Conservation (phyloP, 139 green algal genomes). For the Chlamydomonas schloesseri region DNA sequence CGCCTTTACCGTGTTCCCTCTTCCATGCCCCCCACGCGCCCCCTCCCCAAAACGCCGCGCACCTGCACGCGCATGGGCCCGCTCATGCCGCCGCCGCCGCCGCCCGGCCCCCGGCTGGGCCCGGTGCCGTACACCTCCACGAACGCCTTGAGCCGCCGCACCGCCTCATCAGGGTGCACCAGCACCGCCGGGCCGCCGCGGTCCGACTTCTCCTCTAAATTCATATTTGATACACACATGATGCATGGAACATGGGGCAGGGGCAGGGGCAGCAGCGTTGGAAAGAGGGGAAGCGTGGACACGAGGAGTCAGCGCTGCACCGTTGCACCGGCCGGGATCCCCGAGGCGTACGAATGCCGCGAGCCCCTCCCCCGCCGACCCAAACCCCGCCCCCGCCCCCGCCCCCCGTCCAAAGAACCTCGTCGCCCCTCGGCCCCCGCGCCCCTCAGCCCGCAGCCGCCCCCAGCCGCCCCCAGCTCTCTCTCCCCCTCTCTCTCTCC, state of each 20-base stretch:
- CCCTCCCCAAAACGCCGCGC: too few relatives aligned
- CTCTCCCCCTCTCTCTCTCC: not conserved
- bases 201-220: constrained; percentile 19
- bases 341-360: too few relatives aligned
- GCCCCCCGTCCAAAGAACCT: not conserved
- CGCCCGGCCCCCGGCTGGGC: constrained; percentile 36
- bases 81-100: constrained; percentile 33
- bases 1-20: too few relatives aligned
- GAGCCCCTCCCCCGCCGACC: too few relatives aligned
- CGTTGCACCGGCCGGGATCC: too few relatives aligned
- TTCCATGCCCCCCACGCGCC: too few relatives aligned
- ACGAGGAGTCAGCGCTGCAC: too few relatives aligned
- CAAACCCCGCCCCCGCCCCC: not conserved
- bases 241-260: too few relatives aligned
- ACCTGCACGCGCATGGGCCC: constrained; percentile 29
- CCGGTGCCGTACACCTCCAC: constrained; percentile 55
- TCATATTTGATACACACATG: not conserved
- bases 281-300: too few relatives aligned
- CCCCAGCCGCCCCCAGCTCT: not conserved
- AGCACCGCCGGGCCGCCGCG: constrained; percentile 44
- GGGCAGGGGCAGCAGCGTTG: too few relatives aligned
- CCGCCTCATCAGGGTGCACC: constrained; percentile 74
- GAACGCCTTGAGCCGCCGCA: constrained; percentile 66
- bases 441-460: not conserved
- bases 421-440: too few relatives aligned